Conservation (phyloP, 2,329 filamentous ascomycete species). For the Aspergillus japonicus region DNA sequence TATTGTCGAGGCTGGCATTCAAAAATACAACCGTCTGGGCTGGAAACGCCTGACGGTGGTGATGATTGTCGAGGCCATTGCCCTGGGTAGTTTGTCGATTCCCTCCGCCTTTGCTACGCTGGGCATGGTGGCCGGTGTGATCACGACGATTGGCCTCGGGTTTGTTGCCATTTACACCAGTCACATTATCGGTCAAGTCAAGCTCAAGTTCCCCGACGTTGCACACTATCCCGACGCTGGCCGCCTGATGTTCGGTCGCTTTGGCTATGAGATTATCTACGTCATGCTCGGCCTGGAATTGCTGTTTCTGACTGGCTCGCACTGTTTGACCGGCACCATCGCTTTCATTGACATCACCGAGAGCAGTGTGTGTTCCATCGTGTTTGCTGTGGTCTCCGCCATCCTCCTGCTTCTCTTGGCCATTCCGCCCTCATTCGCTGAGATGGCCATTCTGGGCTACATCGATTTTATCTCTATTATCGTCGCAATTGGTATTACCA, state of each 20-base stretch:
- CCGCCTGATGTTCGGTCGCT: constrained; percentile 41
- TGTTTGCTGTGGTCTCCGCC: constrained; percentile 46
- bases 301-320: constrained; percentile 45
- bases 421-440: constrained; percentile 38
- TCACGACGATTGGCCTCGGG: constrained; percentile 42
- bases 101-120: constrained; percentile 48
- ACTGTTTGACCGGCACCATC: constrained; percentile 48
- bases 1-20: constrained; percentile 21
- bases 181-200: constrained; percentile 42
- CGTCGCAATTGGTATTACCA: constrained; percentile 36
- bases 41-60: constrained; percentile 54
- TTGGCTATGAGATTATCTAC: constrained; percentile 45
- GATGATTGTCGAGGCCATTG: constrained; percentile 52
- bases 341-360: constrained; percentile 45
- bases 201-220: constrained; percentile 39
- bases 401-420: constrained; percentile 34
- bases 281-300: constrained; percentile 47
- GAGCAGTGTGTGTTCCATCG: constrained; percentile 41
- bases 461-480: constrained; percentile 39
- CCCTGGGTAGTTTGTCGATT: constrained; percentile 48
- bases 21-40: constrained; percentile 37
- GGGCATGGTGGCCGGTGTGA: constrained; percentile 48
- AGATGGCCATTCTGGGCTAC: constrained; percentile 40
- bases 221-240: constrained; percentile 48
- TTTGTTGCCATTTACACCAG: constrained; percentile 45